Evolutionary conservation across 164 flowering plant genomes (phyloP), one percentile per base, ranked within the genome.

Genomic region (Hamamelis virginiana): DNA sequence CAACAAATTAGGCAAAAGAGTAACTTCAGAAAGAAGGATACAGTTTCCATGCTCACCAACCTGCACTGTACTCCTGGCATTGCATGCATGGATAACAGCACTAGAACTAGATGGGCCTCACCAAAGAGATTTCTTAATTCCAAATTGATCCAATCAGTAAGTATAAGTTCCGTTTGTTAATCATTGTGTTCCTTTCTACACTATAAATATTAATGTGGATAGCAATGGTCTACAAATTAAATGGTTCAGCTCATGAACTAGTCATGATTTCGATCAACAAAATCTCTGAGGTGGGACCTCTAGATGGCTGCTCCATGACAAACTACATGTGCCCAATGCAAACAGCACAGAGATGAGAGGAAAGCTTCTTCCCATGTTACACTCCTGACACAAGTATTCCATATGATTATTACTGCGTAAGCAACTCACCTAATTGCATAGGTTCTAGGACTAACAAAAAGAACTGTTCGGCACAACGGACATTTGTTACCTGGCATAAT

Each of bases 401-500:
- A 3, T 0, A 21, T 47, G n/a, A 60, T 58, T 52, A 72, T 28
- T 58, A 68, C 19, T 22, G 61, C 9, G 44, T 13, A 52, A 69
- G 55, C 16, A 55, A 47, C 80, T 75, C 65, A 95, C 99, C 97
- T 95, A 66, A 87, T 68, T 21, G 93, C 78, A 75, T 85, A 91
- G 53, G 97, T 85, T 80, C 85, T 83, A 13, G 93, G 88, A 81
- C 86, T 90, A 47, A 90, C 77, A 66, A 95, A 90, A 47, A 95
- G 85, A 65, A 95, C 96, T 19, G 94, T 91, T 43, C 98, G 86
- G 79, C 99, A 95, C 83, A 95, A 78, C 38, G 99, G 99, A 70
- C 99, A 95, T 77, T 89, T 87, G 71, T 95, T 95, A 76, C 96
- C 99, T 95, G 75, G 52, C 43, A 63, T 57, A 52, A 70, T 50